Evolutionary conservation across 257 asterid genomes (phyloP).

Genomic region (Knoxia roxburghii): DNA sequence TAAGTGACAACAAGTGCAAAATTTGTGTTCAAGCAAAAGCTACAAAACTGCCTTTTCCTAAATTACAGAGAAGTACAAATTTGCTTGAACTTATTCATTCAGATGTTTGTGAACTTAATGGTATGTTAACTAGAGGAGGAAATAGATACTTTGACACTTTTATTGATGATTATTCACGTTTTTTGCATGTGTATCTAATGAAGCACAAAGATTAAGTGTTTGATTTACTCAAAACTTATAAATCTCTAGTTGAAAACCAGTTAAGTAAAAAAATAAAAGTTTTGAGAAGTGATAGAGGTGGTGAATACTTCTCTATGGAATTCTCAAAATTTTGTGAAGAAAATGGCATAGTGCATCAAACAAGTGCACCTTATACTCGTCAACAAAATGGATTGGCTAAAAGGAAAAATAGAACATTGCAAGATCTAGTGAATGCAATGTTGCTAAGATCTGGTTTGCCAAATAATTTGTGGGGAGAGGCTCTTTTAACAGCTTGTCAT

Average conservation of each 20-base stretch:
- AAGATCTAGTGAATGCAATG: background rate
- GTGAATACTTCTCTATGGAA: background rate
- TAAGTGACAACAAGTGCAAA: background rate
- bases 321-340: background rate
- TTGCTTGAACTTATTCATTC: background rate
- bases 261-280: background rate
- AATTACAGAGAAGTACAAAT: background rate
- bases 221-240: background rate
- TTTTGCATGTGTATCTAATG: background rate
- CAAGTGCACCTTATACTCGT: background rate
- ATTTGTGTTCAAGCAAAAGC: background rate
- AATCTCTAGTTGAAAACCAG: background rate
- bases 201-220: background rate
- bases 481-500: too few relatives aligned
- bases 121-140: background rate
- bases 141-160: background rate
- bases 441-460: background rate
- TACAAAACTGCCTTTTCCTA: background rate
- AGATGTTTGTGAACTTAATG: conserved; percentile 7
- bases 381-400: background rate
- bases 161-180: background rate
- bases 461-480: background rate
- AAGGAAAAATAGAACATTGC: background rate
- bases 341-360: background rate
- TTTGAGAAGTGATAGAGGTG: background rate